phyloP scores from a whole-genome alignment of 179 eudicot genomes.

The Sideroxylon spinosum region DNA sequence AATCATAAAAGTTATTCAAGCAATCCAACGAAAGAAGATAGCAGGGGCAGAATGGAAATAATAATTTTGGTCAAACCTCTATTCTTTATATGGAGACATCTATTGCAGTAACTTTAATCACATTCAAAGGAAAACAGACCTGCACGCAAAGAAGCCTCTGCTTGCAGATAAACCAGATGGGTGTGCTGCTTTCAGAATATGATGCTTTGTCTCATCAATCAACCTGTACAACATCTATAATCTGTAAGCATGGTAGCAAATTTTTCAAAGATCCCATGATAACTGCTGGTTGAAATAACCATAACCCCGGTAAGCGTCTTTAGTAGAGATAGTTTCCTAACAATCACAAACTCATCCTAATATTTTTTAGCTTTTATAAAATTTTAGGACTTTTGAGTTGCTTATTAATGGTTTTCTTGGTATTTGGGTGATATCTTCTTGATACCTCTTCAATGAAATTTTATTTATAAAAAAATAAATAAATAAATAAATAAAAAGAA shows the following conservation, averaged over 20 bases:
- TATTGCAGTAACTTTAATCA: background rate
- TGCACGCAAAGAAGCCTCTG: conserved; percentile 98
- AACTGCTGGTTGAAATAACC: background rate
- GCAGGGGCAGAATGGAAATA: too few species aligned
- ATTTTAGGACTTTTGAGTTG: too few species aligned
- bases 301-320: background rate
- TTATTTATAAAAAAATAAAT: too few species aligned
- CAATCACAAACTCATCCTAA: background rate
- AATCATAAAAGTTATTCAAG: too few species aligned
- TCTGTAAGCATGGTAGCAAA: background rate
- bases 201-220: conserved; percentile 76
- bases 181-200: conserved; percentile 88
- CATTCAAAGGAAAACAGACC: conserved; percentile 33
- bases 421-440: too few species aligned
- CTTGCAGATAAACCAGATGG: conserved; percentile 97
- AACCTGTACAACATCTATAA: conserved; percentile 37
- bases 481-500: too few species aligned
- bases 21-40: too few species aligned
- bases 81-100: background rate
- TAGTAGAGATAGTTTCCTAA: background rate
- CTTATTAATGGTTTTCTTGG: too few species aligned
- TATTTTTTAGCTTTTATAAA: too few species aligned
- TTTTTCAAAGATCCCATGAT: background rate
- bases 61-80: background rate
- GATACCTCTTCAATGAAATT: too few species aligned